A percentile compares a stretch with the other conserved stretches of the same genome.
phyloP scores from a whole-genome alignment of 2,329 filamentous ascomycete species.

The Ilyonectria destructans region DNA sequence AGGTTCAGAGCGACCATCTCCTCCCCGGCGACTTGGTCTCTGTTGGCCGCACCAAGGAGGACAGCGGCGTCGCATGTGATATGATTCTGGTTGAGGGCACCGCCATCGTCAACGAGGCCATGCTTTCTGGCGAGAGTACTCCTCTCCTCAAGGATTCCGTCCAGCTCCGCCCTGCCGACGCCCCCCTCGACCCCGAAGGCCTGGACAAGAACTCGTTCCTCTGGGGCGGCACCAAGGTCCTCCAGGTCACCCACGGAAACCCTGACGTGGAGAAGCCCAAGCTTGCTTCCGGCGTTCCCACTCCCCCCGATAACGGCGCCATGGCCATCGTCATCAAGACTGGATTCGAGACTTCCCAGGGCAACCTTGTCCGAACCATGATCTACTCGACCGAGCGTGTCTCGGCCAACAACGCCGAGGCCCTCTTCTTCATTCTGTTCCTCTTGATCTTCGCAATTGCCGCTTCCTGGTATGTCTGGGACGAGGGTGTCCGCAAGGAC shows the following conservation, averaged over 20 bases:
- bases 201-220: conserved; percentile 97
- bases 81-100: conserved; percentile 96
- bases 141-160: conserved; percentile 97
- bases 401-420: conserved; percentile 97
- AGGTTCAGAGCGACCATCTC: conserved; percentile 91
- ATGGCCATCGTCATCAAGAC: conserved; percentile 97
- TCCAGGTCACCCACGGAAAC: conserved; percentile 93
- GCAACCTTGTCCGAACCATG: conserved; percentile 98
- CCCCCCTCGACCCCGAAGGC: conserved; percentile 86
- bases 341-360: conserved; percentile 98
- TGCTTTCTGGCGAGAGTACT: conserved; percentile 98
- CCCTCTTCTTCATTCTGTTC: conserved; percentile 97
- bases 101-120: conserved; percentile 98
- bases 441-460: conserved; percentile 96
- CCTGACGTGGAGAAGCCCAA: conserved; percentile 81
- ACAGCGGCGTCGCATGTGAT: conserved; percentile 96
- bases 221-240: conserved; percentile 96
- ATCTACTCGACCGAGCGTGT: conserved; percentile 99
- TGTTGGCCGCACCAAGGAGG: conserved; percentile 94
- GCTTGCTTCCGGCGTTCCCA: conserved; percentile 81
- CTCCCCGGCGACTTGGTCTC: conserved; percentile 95
- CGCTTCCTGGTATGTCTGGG: conserved; percentile 99
- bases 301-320: conserved; percentile 94
- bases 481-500: conserved; percentile 94
- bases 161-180: conserved; percentile 88